Evolutionary conservation across 2,329 filamentous ascomycete genomes (phyloP).

Genomic region (Ascochyta clinopodiicola): DNA sequence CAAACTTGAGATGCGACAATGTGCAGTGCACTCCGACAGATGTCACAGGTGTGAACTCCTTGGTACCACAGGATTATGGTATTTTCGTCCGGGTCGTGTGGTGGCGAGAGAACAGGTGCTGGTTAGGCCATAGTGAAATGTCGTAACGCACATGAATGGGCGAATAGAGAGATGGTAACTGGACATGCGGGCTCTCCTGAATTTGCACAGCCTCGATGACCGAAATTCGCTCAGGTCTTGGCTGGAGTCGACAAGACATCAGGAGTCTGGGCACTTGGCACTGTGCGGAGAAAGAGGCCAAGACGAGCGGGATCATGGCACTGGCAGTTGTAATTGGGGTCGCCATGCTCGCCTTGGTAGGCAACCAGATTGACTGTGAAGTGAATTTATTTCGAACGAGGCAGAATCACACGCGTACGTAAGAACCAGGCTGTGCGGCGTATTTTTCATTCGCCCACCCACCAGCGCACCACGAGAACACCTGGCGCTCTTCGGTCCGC

Average conservation of each 20-base stretch:
- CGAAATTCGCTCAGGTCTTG: conserved; percentile 15
- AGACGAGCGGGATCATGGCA: conserved; percentile 21
- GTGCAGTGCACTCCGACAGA: neutral
- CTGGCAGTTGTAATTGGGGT: conserved; percentile 7
- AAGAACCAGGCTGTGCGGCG: neutral
- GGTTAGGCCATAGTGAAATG: neutral
- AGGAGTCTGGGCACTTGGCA: conserved; percentile 17
- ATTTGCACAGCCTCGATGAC: conserved; percentile 19
- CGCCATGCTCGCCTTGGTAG: conserved; percentile 2
- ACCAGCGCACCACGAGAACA: conserved; percentile 1
- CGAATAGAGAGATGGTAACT: neutral
- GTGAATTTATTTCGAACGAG: neutral
- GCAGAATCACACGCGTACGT: neutral
- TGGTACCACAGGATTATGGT: neutral
- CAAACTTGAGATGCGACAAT: conserved; percentile 1
- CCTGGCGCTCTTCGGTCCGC: neutral
- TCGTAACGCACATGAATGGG: neutral
- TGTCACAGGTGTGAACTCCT: neutral
- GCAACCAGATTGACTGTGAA: neutral
- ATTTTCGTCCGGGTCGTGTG: neutral
- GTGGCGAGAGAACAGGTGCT: conserved; percentile 1
- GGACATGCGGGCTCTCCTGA: conserved; percentile 12
- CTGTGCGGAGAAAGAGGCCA: conserved; percentile 14
- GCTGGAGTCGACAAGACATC: conserved; percentile 6
- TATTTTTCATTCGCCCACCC: neutral